phyloP scores from a whole-genome alignment of 331 rosid genomes.

The Dryas integrifolia region DNA sequence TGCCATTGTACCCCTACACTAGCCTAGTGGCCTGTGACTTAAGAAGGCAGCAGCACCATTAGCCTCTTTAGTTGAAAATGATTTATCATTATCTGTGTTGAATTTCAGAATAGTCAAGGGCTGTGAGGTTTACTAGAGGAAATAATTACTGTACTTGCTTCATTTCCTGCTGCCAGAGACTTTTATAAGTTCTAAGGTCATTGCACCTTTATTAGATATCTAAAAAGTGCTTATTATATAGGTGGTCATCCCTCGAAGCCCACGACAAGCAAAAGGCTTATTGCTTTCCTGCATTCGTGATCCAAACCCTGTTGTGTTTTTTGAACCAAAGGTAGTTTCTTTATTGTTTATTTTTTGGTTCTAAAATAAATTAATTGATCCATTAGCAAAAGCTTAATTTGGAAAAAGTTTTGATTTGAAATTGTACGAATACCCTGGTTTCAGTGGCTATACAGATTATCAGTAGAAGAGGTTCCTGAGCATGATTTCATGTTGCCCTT shows the following conservation, averaged over 20 bases:
- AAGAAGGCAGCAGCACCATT: neutral
- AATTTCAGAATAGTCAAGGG: neutral
- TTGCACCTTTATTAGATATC: neutral
- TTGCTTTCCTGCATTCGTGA: slow-evolving; percentile 83
- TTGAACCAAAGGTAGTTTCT: slow-evolving; percentile 81
- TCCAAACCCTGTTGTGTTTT: slow-evolving; percentile 89
- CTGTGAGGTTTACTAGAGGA: neutral
- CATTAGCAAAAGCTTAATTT: neutral
- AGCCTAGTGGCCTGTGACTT: neutral
- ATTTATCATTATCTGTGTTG: neutral
- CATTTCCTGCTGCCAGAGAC: neutral
- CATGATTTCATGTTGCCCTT: slow-evolving; percentile 83
- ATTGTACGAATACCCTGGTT: slow-evolving; percentile 19
- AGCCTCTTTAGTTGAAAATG: neutral
- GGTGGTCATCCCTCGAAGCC: slow-evolving; percentile 98
- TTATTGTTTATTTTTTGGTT: neutral
- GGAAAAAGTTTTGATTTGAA: slow-evolving; percentile 8
- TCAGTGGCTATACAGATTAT: slow-evolving; percentile 94
- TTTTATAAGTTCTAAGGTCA: neutral
- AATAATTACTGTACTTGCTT: neutral
- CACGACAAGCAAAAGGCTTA: slow-evolving; percentile 84
- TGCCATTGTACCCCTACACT: neutral
- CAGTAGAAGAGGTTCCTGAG: slow-evolving; percentile 96
- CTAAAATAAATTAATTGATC: slow-evolving; percentile 12
- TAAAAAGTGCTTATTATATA: slow-evolving; percentile 30